Base-by-base conservation (phyloP, 371 early-diverging fungal genomes). In the Synchytrium microbalum region DNA sequence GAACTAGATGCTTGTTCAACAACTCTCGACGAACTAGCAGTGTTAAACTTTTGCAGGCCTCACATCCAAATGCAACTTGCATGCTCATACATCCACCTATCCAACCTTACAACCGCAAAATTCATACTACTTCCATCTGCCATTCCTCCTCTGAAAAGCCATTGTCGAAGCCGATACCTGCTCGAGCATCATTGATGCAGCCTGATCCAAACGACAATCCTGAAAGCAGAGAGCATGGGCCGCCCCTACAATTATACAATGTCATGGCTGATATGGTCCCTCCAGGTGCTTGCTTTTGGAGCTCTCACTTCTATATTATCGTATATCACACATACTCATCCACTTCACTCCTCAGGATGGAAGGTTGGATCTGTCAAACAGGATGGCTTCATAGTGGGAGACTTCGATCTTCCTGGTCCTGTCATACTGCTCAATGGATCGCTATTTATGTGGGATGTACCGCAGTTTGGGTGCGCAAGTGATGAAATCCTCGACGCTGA, bases 391-490 rank as follows among this genome's bases (percentile, higher is more conserved):
- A 38, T 38, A 38, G 46, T 38, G 10, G 46, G 46, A 8, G 56
- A 56, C 24, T 56, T 56, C 13, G 29, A 29, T 26, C 8, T 56
- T 24, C 8, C 24, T 24, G 56, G 56, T 5, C 56, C 56, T 13
- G 24, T 56, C 29, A 26, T 56, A 13, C 26, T 56, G 56, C 24
- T 56, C 24, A 56, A 56, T 29, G 56, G 56, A 24, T 24, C 24
- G 52, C 26, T 55, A 10, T 54, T 61, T 28, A 53, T 76, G 60
- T 79, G 79, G 79, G 78, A 79, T 60, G 71, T 75, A 3, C 72
- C 74, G 24, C 80, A 79, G 67, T 79, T 46, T 62, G 76, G 78
- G 2, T 63, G 75, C 2, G 77, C 75, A 2, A 62, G 67, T 26
- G 52, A 52, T 23, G 66, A 58, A 38, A 60, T 59, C 13, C 30